phyloP scores from a whole-genome alignment of 129 eudicot species.

The Silybum marianum region DNA sequence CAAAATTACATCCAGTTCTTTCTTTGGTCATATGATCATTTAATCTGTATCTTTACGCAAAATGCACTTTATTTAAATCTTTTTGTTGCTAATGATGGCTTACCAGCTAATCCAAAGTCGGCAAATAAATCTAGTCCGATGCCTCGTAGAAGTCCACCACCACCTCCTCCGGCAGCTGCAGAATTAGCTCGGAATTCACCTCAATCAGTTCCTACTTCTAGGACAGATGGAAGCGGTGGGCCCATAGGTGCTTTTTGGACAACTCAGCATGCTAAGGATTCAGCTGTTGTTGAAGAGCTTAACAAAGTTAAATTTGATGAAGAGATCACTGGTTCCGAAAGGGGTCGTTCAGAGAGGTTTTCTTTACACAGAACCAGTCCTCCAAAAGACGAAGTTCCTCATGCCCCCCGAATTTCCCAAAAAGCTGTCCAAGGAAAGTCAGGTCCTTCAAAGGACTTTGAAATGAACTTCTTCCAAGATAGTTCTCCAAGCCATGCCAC shows the following conservation, averaged over 20 bases:
- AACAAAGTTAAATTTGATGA: slow-evolving; percentile 57
- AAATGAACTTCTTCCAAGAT: slow-evolving; percentile 56
- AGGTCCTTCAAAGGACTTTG: slow-evolving; percentile 53
- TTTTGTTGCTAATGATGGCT: slow-evolving; percentile 25
- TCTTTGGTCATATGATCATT: slow-evolving; percentile 4
- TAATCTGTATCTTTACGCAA: background rate
- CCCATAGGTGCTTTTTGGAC: slow-evolving; percentile 94
- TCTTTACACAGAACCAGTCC: slow-evolving; percentile 36
- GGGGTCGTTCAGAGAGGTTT: slow-evolving; percentile 39
- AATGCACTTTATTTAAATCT: background rate
- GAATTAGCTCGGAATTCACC: slow-evolving; percentile 40
- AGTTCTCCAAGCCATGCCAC: slow-evolving; percentile 30
- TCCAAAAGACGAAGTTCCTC: slow-evolving; percentile 38
- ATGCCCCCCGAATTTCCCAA: slow-evolving; percentile 30
- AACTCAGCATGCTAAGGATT: slow-evolving; percentile 77
- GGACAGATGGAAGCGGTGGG: slow-evolving; percentile 44
- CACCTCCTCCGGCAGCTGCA: slow-evolving; percentile 68
- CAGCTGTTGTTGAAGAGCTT: slow-evolving; percentile 48
- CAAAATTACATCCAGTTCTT: background rate
- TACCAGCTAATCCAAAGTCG: slow-evolving; percentile 55
- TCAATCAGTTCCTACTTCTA: slow-evolving; percentile 35
- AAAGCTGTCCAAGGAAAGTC: slow-evolving; percentile 40
- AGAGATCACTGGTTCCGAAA: slow-evolving; percentile 36
- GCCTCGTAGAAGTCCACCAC: slow-evolving; percentile 98
- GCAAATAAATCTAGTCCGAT: slow-evolving; percentile 62